phyloP scores from a whole-genome alignment of 495 filamentous ascomycete genomes.

The Chaetomium fimeti region DNA sequence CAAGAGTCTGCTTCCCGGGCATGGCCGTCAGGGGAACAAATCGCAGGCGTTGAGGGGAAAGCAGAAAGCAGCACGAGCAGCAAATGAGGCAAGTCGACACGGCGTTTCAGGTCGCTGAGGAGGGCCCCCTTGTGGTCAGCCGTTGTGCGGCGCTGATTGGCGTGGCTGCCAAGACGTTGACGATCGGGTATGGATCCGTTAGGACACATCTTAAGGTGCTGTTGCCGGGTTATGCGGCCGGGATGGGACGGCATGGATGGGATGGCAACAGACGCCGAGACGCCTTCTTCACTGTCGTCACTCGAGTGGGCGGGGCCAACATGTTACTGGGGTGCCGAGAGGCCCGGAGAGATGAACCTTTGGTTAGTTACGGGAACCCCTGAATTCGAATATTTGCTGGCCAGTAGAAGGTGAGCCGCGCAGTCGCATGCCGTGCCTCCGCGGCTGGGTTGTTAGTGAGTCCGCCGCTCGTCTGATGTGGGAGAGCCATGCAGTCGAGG shows the following conservation, averaged over 20 bases:
- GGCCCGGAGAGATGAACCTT: background rate
- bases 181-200: constrained; percentile 22
- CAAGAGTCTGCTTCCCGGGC: background rate
- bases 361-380: too few relatives aligned
- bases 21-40: background rate
- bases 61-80: background rate
- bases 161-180: background rate
- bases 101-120: constrained; percentile 27
- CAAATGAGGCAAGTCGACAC: constrained; percentile 21
- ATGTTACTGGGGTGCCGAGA: background rate
- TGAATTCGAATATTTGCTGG: background rate
- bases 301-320: background rate
- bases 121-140: constrained; percentile 19
- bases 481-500: background rate
- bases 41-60: background rate
- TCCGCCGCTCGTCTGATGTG: background rate
- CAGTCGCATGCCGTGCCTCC: constrained; percentile 2
- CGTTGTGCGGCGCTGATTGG: constrained; percentile 21
- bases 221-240: constrained; percentile 21
- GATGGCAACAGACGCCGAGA: too few relatives aligned
- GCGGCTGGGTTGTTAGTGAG: background rate
- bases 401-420: constrained; percentile 4
- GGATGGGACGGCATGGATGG: background rate
- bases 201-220: constrained; percentile 24
- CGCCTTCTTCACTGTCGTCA: constrained; percentile 4